Evolutionary conservation across 129 eudicot species (phyloP).

Genomic region (Cynara cardunculus): DNA sequence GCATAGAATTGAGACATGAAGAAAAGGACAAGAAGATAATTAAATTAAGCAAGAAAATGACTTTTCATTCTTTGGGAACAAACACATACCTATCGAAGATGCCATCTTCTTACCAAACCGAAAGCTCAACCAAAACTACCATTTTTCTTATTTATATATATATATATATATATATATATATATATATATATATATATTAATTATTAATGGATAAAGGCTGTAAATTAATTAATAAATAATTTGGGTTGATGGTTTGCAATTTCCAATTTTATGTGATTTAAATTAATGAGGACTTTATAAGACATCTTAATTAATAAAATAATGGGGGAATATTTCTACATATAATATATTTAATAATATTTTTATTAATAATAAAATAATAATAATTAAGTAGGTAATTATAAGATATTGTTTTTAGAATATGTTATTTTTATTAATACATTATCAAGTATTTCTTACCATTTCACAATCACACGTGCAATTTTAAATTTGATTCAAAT

Average conservation of each 20-base stretch:
- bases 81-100: constrained; percentile 34
- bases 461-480: too few species aligned
- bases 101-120: constrained; percentile 42
- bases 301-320: too few species aligned
- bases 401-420: too few species aligned
- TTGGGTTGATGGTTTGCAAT: neutral
- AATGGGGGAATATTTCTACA: too few species aligned
- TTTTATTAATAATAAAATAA: too few species aligned
- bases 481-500: too few species aligned
- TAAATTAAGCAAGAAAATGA: constrained; percentile 11
- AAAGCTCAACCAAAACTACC: constrained; percentile 32
- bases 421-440: too few species aligned
- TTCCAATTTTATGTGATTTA: too few species aligned
- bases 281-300: too few species aligned
- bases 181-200: neutral
- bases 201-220: neutral
- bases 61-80: constrained; percentile 25
- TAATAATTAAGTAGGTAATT: too few species aligned
- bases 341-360: too few species aligned
- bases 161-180: neutral
- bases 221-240: neutral
- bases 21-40: constrained; percentile 16
- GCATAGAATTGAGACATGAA: neutral
- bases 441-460: too few species aligned
- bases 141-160: neutral